Evolutionary conservation across 768 basidiomycete genomes (phyloP), one percentile per base, ranked within the genome.

Genomic region (Chalciporus piperatus): DNA sequence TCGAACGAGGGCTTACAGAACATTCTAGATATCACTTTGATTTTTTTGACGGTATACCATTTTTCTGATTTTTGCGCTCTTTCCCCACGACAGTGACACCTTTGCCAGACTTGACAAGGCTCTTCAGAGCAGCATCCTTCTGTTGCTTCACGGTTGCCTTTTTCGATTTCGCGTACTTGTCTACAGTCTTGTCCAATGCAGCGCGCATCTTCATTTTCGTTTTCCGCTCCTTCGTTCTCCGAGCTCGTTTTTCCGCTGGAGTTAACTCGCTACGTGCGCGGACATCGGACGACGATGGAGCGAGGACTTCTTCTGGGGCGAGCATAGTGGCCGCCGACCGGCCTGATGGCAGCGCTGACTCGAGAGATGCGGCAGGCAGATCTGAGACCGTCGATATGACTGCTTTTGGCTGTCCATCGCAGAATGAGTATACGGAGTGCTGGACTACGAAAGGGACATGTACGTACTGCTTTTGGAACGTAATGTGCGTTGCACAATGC

Each of bases 401-500:
- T 2, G 87, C 87, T 68, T 92, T 96, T 23, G 96, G 93, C 95
- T 98, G 51, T 7, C 38, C 25, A 47, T 41, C 25, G 35, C 5
- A 20, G 35, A 44, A 30, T 52, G 12, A 56, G 47, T 14, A 16
- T 38, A 7, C 6, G 28, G 27, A 27, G 27, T 27, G 6, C 27
- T 27, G 6, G 9, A 7, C 3, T 30, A 19, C 20, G 39, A 22
- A 12, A 22, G 51, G 48, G 44, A 32, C 37, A 43, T 23, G 11
- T 16, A 76, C 84, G 48, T 55, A 96, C 96, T 66, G 85, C 84
- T 69, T 98, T 98, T 1, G 96, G 97, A 14, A 91, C 87, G 67
- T 93, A 98, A 68, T 98, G 92, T 2, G 94, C 85, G 64, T 98
- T 98, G 67, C 89, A 91, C 32, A 98, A 73, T 17, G 96, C 92